Evolutionary conservation across 768 basidiomycete genomes (phyloP), one percentile per base, ranked within the genome.

Genomic region (Termitomyces bulborhizus): DNA sequence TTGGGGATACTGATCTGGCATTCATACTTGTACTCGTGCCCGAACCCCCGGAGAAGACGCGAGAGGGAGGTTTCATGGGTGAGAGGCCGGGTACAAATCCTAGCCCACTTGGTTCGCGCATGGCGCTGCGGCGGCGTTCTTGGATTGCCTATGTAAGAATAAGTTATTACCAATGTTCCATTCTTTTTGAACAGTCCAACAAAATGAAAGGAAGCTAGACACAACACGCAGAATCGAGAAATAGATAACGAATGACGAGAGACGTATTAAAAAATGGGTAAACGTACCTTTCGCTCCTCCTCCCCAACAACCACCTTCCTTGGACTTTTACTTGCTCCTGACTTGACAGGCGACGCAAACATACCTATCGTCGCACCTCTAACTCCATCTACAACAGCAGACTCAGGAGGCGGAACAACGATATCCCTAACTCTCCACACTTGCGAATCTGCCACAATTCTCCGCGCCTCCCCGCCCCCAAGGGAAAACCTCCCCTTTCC

Each of bases 391-490:
- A 12, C 18, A 24, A 12, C 52, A 31, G 51, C 27, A 47, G 53
- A 39, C 27, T 56, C 26, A 26, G 37, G 26, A 34, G 57, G 46
- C 1, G 79, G 77, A 3, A 83, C 70, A 13, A 81, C 72, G 37
- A 85, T 74, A 52, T 84, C 84, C 43, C 68, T 72, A 9, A 84
- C 79, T 51, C 71, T 76, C 85, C 82, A 85, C 13, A 78, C 73
- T 41, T 77, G 75, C 2, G 80, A 62, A 1, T 44, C 49, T 15
- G 37, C 49, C 9, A 77, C 64, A 7, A 83, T 72, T 12, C 81
- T 71, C 36, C 74, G 73, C 1, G 81, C 72, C 37, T 77, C 78
- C 1, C 71, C 71, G 0, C 73, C 71, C 0, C 73, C 80, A 24
- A 81, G 65, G 0, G 82, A 83, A 55, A 74, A 68, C 56, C 72